Evolutionary conservation across 805 yeast species (phyloP), one percentile per base, ranked within the genome.

Genomic region (Zygoascus biomembranicola): DNA sequence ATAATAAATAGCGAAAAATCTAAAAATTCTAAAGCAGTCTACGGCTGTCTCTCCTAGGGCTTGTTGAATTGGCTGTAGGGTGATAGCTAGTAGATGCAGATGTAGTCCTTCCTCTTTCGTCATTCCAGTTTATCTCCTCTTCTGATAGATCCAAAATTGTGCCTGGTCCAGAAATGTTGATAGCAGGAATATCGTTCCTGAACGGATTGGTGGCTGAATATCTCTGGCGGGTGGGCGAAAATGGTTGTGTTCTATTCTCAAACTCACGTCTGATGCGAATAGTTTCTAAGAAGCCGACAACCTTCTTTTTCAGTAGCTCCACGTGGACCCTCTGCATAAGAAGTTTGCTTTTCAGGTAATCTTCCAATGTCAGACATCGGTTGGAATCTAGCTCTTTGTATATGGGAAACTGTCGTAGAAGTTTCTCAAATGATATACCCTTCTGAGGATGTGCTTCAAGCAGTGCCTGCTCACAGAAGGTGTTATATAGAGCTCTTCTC

Each of bases 321-420:
- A 42, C 55, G 19, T 60, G 57, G 8, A 65, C 63, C 46, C 63
- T 61, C 35, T 63, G 62, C 14, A 65, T 57, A 49, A 62, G 56
- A 31, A 68, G 59, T 48, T 62, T 62, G 39, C 69, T 59, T 42
- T 56, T 55, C 26, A 69, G 53, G 47, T 61, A 68, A 44, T 66
- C 69, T 31, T 63, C 66, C 23, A 69, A 55, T n/a, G 84, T 84
- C 57, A 88, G 73, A 66, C 95, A 87, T 57, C 82, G 83, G 49
- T 85, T 81, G 19, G 87, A 84, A 58, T 87, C 85, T 70, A 89
- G 87, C 46, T 83, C 75, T 2, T 85, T 79, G 68, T 88, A 89
- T 47, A 87, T 73, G 0, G 96, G 96, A 41, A 90, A 73, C 59
- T 80, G 82, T 32, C 80, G 68, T 41, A 90, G 66, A 16, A 88